Conservation (phyloP, 495 filamentous ascomycete species). For the Tuber microsphaerosporum region DNA sequence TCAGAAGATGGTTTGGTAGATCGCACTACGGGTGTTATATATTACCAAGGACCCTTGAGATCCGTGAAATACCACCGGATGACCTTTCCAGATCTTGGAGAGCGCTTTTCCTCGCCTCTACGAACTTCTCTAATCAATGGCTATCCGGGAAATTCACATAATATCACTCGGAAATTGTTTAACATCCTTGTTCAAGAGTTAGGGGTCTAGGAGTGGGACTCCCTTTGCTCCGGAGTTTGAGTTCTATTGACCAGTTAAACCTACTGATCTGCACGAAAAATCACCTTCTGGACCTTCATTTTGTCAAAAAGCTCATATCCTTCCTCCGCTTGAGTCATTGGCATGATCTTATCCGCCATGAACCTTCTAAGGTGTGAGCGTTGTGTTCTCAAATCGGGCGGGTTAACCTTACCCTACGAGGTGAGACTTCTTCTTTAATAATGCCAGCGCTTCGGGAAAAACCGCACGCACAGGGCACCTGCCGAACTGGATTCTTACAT, state of each 20-base stretch:
- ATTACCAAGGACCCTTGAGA: background rate
- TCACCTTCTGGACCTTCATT: constrained; percentile 87
- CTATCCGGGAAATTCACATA: background rate
- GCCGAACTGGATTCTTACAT: constrained; percentile 85
- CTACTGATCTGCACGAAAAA: constrained; percentile 43
- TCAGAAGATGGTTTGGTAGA: background rate
- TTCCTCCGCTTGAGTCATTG: constrained; percentile 70
- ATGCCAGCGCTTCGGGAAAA: constrained; percentile 66
- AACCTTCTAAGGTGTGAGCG: constrained; percentile 53
- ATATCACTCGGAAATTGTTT: background rate
- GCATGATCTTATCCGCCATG: constrained; percentile 93
- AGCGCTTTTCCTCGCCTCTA: background rate
- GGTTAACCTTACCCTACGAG: constrained; percentile 59
- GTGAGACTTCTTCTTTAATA: constrained; percentile 76
- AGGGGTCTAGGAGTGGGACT: background rate
- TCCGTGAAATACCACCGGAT: background rate
- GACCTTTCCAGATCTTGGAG: background rate
- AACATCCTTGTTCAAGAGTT: background rate
- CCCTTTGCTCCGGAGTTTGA: background rate
- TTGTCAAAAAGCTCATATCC: constrained; percentile 88
- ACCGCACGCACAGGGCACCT: constrained; percentile 85
- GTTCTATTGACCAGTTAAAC: background rate
- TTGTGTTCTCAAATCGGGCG: constrained; percentile 9
- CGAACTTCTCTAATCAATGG: background rate
- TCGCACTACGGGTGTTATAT: background rate